phyloP scores from a whole-genome alignment of 2,329 filamentous ascomycete species.

The Aspergillus costaricaensis region DNA sequence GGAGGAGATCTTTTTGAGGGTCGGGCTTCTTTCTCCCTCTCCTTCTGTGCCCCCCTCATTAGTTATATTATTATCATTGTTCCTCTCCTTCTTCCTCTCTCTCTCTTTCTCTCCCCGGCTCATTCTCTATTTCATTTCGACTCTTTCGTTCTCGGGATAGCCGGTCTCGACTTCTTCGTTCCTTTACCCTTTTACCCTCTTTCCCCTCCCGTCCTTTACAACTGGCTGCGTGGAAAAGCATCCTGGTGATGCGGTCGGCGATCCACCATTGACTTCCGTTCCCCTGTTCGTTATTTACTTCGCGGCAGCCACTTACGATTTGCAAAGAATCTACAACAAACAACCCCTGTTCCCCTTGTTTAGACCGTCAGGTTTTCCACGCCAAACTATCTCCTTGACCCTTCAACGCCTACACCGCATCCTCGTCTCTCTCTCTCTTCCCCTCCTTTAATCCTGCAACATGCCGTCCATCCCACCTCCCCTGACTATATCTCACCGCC shows the following conservation, averaged over 20 bases:
- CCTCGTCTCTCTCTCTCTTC: conserved; percentile 4
- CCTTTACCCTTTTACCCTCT: background rate
- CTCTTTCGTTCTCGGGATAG: background rate
- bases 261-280: conserved; percentile 10
- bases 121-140: background rate
- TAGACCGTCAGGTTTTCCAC: background rate
- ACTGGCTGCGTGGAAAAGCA: conserved; percentile 8
- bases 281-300: conserved; percentile 8
- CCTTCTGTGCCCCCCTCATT: background rate
- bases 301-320: conserved; percentile 5
- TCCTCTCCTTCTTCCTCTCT: background rate
- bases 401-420: background rate
- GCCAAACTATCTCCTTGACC: background rate
- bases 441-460: conserved; percentile 15
- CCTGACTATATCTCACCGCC: conserved; percentile 43
- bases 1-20: conserved; percentile 9
- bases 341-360: conserved; percentile 3
- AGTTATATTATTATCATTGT: background rate
- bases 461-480: conserved; percentile 38
- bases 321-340: background rate
- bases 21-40: background rate
- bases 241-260: conserved; percentile 21
- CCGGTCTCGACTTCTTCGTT: background rate
- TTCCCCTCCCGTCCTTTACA: background rate
- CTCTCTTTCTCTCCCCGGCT: background rate